phyloP scores from a whole-genome alignment of 2,329 filamentous ascomycete species.

The Alternaria dauci region DNA sequence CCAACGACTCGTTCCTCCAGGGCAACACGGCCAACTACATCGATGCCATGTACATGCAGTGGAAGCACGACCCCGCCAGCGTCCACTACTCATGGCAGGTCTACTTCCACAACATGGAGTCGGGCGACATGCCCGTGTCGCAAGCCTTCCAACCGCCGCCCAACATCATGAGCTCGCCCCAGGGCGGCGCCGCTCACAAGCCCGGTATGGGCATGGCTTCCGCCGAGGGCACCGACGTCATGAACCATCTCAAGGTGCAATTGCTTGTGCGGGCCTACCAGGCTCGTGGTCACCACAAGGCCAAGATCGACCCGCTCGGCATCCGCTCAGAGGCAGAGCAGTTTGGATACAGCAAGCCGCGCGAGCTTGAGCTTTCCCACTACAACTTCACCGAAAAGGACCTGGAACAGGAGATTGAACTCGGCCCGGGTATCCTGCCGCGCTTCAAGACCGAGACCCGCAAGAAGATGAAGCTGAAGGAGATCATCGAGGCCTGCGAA shows the following conservation, averaged over 20 bases:
- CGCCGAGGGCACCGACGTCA: conserved; percentile 80
- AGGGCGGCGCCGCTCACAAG: conserved; percentile 75
- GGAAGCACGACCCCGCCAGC: conserved; percentile 91
- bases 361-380: conserved; percentile 90
- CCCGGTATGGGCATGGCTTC: conserved; percentile 72
- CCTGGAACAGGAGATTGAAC: conserved; percentile 86
- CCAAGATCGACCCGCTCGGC: conserved; percentile 93
- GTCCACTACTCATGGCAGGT: conserved; percentile 99
- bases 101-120: conserved; percentile 99
- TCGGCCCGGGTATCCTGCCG: conserved; percentile 94
- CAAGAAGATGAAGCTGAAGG: conserved; percentile 95
- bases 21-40: conserved; percentile 99
- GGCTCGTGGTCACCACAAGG: conserved; percentile 97
- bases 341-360: conserved; percentile 86
- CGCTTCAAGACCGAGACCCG: conserved; percentile 88
- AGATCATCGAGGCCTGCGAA: conserved; percentile 93
- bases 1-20: conserved; percentile 94
- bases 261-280: conserved; percentile 97
- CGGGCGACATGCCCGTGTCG: conserved; percentile 95
- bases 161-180: conserved; percentile 83
- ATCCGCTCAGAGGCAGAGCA: conserved; percentile 86
- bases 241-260: conserved; percentile 98
- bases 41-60: conserved; percentile 99
- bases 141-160: conserved; percentile 97
- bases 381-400: conserved; percentile 97